Evolutionary conservation across 495 filamentous ascomycete genomes (phyloP).

Genomic region (Chaetomidium leptoderma): DNA sequence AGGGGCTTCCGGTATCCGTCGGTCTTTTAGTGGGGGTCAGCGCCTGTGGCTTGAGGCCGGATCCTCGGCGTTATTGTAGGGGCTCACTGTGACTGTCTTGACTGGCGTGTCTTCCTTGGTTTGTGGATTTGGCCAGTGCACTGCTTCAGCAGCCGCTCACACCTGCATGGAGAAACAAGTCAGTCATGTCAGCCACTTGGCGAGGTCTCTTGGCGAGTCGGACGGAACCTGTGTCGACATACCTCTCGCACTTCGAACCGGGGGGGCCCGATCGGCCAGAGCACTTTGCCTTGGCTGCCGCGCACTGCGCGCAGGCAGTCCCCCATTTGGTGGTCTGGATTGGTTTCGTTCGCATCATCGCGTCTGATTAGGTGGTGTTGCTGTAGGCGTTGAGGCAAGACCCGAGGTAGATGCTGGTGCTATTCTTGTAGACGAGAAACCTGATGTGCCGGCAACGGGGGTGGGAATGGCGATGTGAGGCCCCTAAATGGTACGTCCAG

Average conservation of each 20-base stretch:
- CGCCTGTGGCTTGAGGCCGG: too few species aligned
- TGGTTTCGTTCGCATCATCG: slow-evolving; percentile 6
- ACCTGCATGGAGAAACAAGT: neutral
- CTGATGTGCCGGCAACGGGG: too few species aligned
- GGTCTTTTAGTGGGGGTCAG: neutral
- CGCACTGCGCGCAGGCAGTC: slow-evolving; percentile 16
- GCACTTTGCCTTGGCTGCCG: slow-evolving; percentile 18
- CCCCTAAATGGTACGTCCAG: too few species aligned
- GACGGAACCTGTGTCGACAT: neutral
- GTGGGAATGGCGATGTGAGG: too few species aligned
- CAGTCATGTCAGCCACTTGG: neutral
- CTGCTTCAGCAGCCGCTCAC: slow-evolving; percentile 18
- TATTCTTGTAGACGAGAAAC: too few species aligned
- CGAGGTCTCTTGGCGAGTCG: neutral
- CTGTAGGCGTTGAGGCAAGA: neutral
- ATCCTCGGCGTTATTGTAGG: too few species aligned
- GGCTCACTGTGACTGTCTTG: slow-evolving; percentile 14
- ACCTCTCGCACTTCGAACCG: slow-evolving; percentile 12
- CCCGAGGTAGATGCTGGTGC: neutral
- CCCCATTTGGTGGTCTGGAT: slow-evolving; percentile 18
- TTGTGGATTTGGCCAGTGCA: slow-evolving; percentile 18
- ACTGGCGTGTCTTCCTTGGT: slow-evolving; percentile 13
- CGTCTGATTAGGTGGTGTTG: neutral
- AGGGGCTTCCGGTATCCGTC: neutral
- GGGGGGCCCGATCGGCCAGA: slow-evolving; percentile 3